Evolutionary conservation across 1,139 yeast genomes (phyloP), one percentile per base, ranked within the genome.

Genomic region (Tardiomyces blankii): DNA sequence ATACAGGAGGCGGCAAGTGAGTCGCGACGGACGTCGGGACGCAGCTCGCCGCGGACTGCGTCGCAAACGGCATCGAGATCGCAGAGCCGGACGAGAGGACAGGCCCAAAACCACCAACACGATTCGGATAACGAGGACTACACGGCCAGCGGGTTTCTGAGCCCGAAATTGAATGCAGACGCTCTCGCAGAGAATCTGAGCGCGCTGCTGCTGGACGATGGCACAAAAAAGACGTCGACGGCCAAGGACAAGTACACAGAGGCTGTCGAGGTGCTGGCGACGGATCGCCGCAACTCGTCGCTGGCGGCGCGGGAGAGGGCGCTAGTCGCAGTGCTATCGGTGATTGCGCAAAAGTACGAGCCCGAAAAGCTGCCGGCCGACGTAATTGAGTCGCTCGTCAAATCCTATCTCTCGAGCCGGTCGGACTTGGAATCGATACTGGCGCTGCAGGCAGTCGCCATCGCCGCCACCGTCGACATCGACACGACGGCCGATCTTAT

Each of bases 241-340:
- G 30, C 33, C 12, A 27, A 50, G 42, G 61, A 59, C 46, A 47
- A 50, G 47, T 58, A 57, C 43, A 46, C 54, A 3, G 53, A 55
- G 39, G 54, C 57, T 33, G 53, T 61, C 18, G 66, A 63, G 47
- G 49, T 57, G 33, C 55, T 64, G 13, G 48, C 54, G 12, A 48
- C 53, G 16, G 66, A 64, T 44, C 49, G 66, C 11, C 48, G 64
- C 33, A 56, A 52, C 42, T 55, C 63, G 8, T 58, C 66, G 3
- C 52, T 58, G 18, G 61, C 56, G 38, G 63, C 61, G 6, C 51
- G 68, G 13, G 67, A 64, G 45, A 53, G 59, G 45, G 67, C 68
- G 2, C 48, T 64, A 43, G 52, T 49, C 25, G 49, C 52, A 16
- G 52, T 63, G 19, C 46, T 60, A 19, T 46, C 56, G 1, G 52